Evolutionary conservation across 2,329 filamentous ascomycete genomes (phyloP), one percentile per base, ranked within the genome.

Genomic region (Fusarium equiseti): DNA sequence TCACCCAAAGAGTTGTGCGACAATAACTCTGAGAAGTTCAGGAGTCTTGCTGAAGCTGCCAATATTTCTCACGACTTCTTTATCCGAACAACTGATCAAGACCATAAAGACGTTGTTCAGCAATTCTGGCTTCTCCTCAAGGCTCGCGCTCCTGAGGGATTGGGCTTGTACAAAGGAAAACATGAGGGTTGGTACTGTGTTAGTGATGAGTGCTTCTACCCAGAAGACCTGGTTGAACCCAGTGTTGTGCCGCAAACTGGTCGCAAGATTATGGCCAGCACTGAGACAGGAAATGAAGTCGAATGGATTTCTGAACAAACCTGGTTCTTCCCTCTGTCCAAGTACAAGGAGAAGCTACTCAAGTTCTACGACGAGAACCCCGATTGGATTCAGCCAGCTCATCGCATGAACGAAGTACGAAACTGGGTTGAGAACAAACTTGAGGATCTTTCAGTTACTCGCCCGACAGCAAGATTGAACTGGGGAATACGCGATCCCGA

Each of bases 181-280:
- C 96, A 98, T 75, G 89, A 94, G 77, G 96, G 96, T 3, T 99
- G 96, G 96, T 99, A 99, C 80, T 96, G 92, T 59, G 91, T 99
- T 57, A 94, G 93, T 79, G 96, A 99, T 79, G 96, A 99, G 85
- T 95, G 95, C 42, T 99, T 97, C 81, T 98, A 98, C 78, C 94
- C 95, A 0, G 87, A 91, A 56, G 88, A 89, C 9, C 84, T 90
- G 75, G 89, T 98, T 27, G 89, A 94, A 76, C 87, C 91, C 45
- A 88, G 90, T 53, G 83, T 96, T 40, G 92, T 95, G 71, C 92
- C 94, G 8, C 86, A 90, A 48, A 97, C 94, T 1, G 96, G 96
- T 5, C 88, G 90, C 72, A 95, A 93, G 75, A 90, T 92, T 68
- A 93, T 94, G 89, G 91, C 90, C 24, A 95, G 92, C 20, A 87